Evolutionary conservation across 1,139 yeast species (phyloP), one percentile per base, ranked within the genome.

Genomic region (Schizosaccharomyces versatilis): DNA sequence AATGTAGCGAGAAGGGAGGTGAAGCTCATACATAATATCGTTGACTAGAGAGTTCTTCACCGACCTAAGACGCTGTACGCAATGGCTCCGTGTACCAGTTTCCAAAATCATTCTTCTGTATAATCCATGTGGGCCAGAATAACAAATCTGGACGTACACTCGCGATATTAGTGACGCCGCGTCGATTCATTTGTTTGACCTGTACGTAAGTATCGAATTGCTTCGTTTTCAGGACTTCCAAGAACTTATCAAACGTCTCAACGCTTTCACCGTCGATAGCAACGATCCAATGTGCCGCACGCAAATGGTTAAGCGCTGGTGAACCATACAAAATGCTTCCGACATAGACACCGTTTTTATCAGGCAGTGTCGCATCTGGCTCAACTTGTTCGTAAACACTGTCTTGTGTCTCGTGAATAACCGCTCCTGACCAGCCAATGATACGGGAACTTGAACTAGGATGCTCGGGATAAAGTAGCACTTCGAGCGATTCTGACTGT

Each of bases 361-460:
- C 48, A 3, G 60, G 60, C 5, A 57, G 56, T 3, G 36, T 41
- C 14, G 42, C 47, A 24, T 32, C 49, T 3, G 49, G 49, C 49
- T 77, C 78, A 76, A 83, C 80, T 53, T 83, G 78, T 68, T 84
- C 95, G 57, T 80, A 71, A 32, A 80, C 84, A 7, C 82, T 81
- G 61, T 78, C 83, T 62, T 79, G 84, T 36, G 84, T 83, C 52
- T 71, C 69, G 61, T 79, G 84, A 47, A 80, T 64, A 6, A 81
- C 69, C 47, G 86, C 81, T 38, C 95, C 95, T 56, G 88, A 78
- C 93, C 95, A 86, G 57, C 75, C 72, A 6, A 82, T 79, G 48
- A 84, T 71, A 57, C 80, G 79, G 47, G 76, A 74, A 1, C 94
- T 84, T 55, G 78, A 75, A 52, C 80, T 70, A 41, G 73, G 71